Evolutionary conservation across 225 moss, liverwort and hornwort species (phyloP).

Genomic region (Takakia lepidozioides): DNA sequence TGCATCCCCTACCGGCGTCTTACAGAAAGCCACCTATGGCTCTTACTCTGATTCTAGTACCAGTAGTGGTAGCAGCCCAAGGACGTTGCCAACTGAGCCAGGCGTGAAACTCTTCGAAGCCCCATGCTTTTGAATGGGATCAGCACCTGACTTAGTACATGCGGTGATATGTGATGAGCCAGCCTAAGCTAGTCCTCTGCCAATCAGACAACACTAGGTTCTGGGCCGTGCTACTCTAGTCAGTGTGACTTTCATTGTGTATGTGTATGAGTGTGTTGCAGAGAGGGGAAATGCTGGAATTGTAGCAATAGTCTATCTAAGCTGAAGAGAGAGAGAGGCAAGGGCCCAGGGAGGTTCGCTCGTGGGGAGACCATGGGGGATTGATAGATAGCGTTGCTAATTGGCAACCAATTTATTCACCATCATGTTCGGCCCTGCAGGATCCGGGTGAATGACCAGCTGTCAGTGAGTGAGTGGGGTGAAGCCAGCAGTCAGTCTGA

Average conservation of each 20-base stretch:
- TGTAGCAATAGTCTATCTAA: background rate
- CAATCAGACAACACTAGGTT: no score
- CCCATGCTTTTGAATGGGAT: constrained; percentile 6
- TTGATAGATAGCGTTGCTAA: constrained; percentile 62
- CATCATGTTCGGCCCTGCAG: constrained; percentile 95
- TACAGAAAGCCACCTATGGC: constrained; percentile 75
- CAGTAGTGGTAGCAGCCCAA: constrained; percentile 74
- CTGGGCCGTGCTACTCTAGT: background rate
- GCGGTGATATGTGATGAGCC: no score
- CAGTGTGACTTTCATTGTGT: background rate
- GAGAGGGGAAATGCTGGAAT: background rate
- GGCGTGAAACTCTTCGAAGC: constrained; percentile 14
- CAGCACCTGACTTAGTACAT: no score
- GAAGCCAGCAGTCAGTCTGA: constrained; percentile 38
- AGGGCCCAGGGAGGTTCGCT: background rate
- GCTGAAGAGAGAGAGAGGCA: background rate
- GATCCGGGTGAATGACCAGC: constrained; percentile 77
- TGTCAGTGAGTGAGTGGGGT: constrained; percentile 37
- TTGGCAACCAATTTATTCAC: constrained; percentile 90
- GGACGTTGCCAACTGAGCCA: constrained; percentile 36
- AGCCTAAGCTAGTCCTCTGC: constrained; percentile 8
- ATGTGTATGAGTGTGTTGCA: background rate
- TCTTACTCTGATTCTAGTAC: constrained; percentile 80
- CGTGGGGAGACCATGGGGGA: constrained; percentile 3
- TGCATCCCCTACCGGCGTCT: constrained; percentile 83